phyloP scores from a whole-genome alignment of 352 stramenopile genomes.

The Lagenidium sp. region DNA sequence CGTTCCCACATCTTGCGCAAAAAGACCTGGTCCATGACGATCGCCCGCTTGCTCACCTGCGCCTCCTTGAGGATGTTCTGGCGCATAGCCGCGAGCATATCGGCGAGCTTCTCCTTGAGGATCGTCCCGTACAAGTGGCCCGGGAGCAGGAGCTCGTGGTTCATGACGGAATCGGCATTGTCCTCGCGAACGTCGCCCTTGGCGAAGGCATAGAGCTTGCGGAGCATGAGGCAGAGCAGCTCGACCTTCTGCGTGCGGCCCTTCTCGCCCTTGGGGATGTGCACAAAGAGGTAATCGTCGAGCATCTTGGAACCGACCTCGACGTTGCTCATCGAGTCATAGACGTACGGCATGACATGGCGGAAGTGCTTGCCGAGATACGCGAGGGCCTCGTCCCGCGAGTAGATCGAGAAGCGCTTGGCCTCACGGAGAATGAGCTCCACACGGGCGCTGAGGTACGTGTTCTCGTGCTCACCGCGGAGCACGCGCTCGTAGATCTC shows the following conservation, averaged over 20 bases:
- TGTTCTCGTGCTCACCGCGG: conserved; percentile 93
- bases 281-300: conserved; percentile 95
- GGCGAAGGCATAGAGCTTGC: conserved; percentile 97
- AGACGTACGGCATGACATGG: conserved; percentile 79
- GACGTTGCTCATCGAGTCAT: conserved; percentile 82
- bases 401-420: conserved; percentile 90
- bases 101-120: conserved; percentile 98
- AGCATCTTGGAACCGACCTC: conserved; percentile 87
- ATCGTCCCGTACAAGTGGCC: conserved; percentile 95
- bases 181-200: conserved; percentile 93
- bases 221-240: conserved; percentile 94
- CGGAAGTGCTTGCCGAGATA: conserved; percentile 98
- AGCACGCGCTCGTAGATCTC: conserved; percentile 98
- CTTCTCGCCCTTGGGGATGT: conserved; percentile 89
- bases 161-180: conserved; percentile 98
- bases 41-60: conserved; percentile 32
- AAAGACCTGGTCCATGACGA: conserved; percentile 83
- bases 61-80: conserved; percentile 75
- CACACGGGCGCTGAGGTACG: conserved; percentile 94
- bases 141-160: conserved; percentile 95
- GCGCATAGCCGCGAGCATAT: conserved; percentile 80
- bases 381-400: conserved; percentile 79
- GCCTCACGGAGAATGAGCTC: conserved; percentile 97
- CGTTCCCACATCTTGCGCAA: conserved; percentile 92
- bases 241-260: conserved; percentile 88